These are phyloP conservation scores for Coffea eugenioides DNA, from an alignment of 257 asterid species.

Conservation along the genomic window DNA sequence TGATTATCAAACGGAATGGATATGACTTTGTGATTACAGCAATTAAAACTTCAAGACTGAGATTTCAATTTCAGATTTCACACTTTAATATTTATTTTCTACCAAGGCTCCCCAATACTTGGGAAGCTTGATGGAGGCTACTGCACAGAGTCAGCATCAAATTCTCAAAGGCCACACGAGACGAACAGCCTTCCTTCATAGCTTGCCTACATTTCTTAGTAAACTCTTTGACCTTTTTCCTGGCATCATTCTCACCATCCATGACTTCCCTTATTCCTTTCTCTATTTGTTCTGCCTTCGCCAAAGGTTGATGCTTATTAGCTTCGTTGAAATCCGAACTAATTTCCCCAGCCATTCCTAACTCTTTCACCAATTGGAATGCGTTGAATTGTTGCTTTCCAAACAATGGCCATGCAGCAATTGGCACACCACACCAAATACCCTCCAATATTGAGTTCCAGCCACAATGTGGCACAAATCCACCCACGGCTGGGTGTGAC, in stretches of 20 bases:
- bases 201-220: slow-evolving; percentile 14
- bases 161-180: not conserved
- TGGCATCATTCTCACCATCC: slow-evolving; percentile 16
- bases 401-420: no score
- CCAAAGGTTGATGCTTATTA: not conserved
- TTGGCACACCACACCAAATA: not conserved
- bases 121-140: no score
- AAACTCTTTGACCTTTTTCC: slow-evolving; percentile 1
- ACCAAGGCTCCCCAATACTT: no score
- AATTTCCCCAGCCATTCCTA: slow-evolving; percentile 12
- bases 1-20: no score
- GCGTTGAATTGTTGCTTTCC: slow-evolving; percentile 12
- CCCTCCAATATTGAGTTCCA: slow-evolving; percentile 12
- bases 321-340: slow-evolving; percentile 8
- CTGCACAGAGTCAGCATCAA: no score
- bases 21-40: no score
- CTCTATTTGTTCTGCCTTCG: slow-evolving; percentile 14
- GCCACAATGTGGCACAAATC: slow-evolving; percentile 5
- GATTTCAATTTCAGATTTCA: no score
- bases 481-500: slow-evolving; percentile 24
- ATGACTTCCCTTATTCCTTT: slow-evolving; percentile 14
- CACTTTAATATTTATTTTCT: no score
- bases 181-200: slow-evolving; percentile 11
- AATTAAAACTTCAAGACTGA: no score
- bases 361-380: no score